Conservation (phyloP, 108 stramenopile species). For the Cyclotella cryptica region DNA sequence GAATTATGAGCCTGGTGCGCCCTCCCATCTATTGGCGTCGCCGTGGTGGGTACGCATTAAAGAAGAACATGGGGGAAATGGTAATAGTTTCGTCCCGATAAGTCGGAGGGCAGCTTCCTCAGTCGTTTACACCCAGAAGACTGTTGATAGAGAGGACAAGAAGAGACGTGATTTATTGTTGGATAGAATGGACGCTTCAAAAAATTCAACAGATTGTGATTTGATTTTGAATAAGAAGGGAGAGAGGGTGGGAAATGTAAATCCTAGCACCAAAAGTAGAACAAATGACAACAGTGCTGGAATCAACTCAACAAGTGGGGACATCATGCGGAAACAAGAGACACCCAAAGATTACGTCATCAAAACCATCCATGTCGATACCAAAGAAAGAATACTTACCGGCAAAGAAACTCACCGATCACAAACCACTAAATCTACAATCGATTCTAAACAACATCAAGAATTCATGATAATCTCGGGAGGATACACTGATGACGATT, state of each 20-base stretch:
- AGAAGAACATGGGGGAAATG: slow-evolving; percentile 34
- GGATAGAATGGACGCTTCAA: background rate
- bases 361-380: background rate
- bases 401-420: background rate
- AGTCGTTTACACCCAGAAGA: slow-evolving; percentile 17
- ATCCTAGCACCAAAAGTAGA: too few relatives aligned
- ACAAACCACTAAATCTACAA: too few relatives aligned
- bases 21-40: slow-evolving; percentile 17
- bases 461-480: slow-evolving; percentile 66
- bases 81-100: slow-evolving; percentile 40
- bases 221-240: background rate
- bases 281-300: background rate
- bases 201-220: background rate
- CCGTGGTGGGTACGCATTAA: slow-evolving; percentile 43
- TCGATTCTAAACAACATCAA: background rate
- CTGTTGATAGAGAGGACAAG: background rate
- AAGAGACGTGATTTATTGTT: background rate
- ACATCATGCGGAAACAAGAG: background rate
- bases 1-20: too few relatives aligned
- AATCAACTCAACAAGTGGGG: too few relatives aligned
- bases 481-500: slow-evolving; percentile 60
- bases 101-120: slow-evolving; percentile 45
- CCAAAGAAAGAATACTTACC: background rate
- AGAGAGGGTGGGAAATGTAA: too few relatives aligned
- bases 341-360: too few relatives aligned